A percentile compares a stretch with the other conserved stretches of the same genome.
Evolutionary conservation across 2,329 filamentous ascomycete genomes (phyloP).

Genomic region (Fusarium equiseti): DNA sequence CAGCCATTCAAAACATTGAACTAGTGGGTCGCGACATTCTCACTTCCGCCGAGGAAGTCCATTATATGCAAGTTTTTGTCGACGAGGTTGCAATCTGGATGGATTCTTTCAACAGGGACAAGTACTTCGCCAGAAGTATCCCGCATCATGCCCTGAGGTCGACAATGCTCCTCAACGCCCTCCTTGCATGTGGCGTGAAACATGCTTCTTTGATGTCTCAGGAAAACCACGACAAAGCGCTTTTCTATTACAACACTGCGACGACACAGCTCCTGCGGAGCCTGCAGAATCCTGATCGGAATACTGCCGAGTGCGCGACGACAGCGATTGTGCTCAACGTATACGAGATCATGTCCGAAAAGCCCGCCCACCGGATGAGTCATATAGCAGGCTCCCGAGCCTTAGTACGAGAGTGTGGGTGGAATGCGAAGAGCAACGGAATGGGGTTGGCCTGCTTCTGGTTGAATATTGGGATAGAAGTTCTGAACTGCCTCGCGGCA

Average conservation of each 20-base stretch:
- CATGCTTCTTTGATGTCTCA: constrained; percentile 80
- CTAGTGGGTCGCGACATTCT: constrained; percentile 69
- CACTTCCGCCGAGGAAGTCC: constrained; percentile 79
- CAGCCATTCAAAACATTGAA: constrained; percentile 1
- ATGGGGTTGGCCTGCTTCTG: constrained; percentile 92
- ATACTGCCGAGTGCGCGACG: constrained; percentile 86
- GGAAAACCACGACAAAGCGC: constrained; percentile 80
- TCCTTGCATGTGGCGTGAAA: constrained; percentile 87
- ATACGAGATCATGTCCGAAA: constrained; percentile 92
- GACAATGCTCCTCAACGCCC: constrained; percentile 89
- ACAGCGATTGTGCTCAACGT: constrained; percentile 91
- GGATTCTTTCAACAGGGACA: constrained; percentile 87
- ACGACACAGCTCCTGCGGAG: constrained; percentile 81
- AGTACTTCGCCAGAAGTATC: constrained; percentile 88
- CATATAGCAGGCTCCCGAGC: constrained; percentile 88
- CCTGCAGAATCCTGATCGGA: constrained; percentile 85
- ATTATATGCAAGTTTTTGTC: constrained; percentile 93
- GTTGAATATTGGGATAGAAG: constrained; percentile 90
- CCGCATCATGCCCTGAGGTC: constrained; percentile 85
- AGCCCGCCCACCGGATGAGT: constrained; percentile 83
- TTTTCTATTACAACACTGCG: constrained; percentile 87
- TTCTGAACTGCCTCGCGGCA: constrained; percentile 88
- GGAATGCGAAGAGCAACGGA: constrained; percentile 83
- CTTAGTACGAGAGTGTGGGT: constrained; percentile 88
- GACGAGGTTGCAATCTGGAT: constrained; percentile 94